Base-by-base conservation (phyloP, 202 grass and related monocot genomes). In the Elaeis oleifera region DNA sequence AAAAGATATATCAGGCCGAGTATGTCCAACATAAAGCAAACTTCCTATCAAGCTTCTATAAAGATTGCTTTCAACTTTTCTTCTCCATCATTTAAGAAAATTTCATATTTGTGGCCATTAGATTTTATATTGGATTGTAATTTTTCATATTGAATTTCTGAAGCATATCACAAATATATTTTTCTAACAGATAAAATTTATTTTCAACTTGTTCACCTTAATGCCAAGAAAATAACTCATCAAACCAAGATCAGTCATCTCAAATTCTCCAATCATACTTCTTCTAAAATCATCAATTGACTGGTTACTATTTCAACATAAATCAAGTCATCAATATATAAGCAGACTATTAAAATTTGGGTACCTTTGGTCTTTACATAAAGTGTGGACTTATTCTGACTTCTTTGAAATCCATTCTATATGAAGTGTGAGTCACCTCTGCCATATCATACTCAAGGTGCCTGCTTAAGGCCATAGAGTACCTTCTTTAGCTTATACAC, bases 231-330 rank as follows among this genome's bases (percentile, higher is more conserved):
- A 28, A 5, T 28, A 28, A 28, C 4, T 28, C 27, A 28, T 28
- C 13, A 70, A 2, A 1, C 56, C 50, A 2, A 73, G 9, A 73
- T 77, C 61, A 72, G 44, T 76, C 79, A 82, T 82, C 6, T 82
- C 72, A 68, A 71, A 66, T 2, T 23, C 59, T 3, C 60, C 18
- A 49, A 71, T 82, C 61, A 83, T 77, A 3, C 68, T 17, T 3
- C 2, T 55, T 18, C 53, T 78, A 4, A 74, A 73, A 1, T 67
- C 31, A 16, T 25, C 19, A 16, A 83, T 56, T 48, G 66, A 22
- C 0, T 49, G 32, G 3, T 44, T 48, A 44, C 18, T 55, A 11
- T 39, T 71, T 3, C 19, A 0, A 53, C 76, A 23, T 56, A 44
- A 17, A 67, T 66, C 20, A 74, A 13, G 23, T 74, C 63, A 16